Evolutionary conservation across 192 early-diverging fungal species (phyloP), one percentile per base, ranked within the genome.

Genomic region (Lunasporangiospora selenospora): DNA sequence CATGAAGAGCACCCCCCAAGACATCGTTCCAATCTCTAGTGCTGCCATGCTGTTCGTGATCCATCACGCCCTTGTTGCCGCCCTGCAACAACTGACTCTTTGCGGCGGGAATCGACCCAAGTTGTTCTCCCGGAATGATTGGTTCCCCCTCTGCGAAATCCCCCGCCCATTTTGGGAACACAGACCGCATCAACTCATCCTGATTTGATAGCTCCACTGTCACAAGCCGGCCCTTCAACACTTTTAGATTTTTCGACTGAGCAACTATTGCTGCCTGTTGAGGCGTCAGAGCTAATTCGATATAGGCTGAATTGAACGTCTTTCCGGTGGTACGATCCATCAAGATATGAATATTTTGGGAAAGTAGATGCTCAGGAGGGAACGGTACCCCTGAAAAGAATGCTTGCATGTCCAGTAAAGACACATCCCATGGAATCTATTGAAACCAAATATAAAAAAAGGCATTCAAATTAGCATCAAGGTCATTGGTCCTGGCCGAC

Each of bases 251-350:
- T n/a, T 78, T 64, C n/a, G 78, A 57, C 11, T 87, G 80, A 9
- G 89, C 69, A 0, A 87, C 86, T 27, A 56, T 67, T 33, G 76
- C 71, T 13, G 88, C 81, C 30, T 91, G 84, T 7, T 48, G 67
- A 9, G 53, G 38, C 3, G 76, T 84, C 6, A 79, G 50, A 0
- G 69, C 53, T 31, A 92, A 80, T 58, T 91, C 90, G 30, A 91
- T 62, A 73, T 82, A 92, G 2, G 82, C 83, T 51, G 89, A 87
- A 37, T 85, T 83, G 46, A 83, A 79, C 0, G 88, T 92, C 55
- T 91, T 90, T 11, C 90, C 90, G n/a, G 88, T 87, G 3, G 77
- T 62, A 36, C 87, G 44, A 40, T 70, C 67, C 61, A 71, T 67
- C 40, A 78, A 75, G 52, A 86, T 81, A 53, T 86, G 85, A 29